These are phyloP conservation scores for Rhodotorula glutinis DNA, from an alignment of 1,284 basidiomycete genomes.

Conservation along the genomic window DNA sequence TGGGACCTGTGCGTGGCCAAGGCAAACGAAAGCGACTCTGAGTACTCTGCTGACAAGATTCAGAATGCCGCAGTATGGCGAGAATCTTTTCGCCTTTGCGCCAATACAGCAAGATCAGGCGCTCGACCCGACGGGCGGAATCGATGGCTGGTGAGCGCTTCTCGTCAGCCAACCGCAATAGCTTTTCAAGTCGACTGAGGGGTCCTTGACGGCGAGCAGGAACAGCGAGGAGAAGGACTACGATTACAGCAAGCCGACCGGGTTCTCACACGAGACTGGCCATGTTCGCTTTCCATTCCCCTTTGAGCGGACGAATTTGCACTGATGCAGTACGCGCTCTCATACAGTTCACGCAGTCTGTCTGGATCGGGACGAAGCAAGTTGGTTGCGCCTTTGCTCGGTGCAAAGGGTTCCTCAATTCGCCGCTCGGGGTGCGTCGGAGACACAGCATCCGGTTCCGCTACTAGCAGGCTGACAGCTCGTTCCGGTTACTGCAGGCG, in stretches of 20 bases:
- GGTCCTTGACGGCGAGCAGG: neutral
- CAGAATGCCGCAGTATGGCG: slow-evolving; percentile 14
- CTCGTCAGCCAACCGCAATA: too few species aligned
- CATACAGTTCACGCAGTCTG: slow-evolving; percentile 1
- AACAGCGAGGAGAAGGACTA: slow-evolving; percentile 23
- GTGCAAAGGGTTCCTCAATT: slow-evolving; percentile 5
- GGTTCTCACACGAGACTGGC: slow-evolving; percentile 22
- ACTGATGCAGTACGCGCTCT: too few species aligned
- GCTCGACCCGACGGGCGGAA: neutral
- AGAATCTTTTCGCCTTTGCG: slow-evolving; percentile 14
- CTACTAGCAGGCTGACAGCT: too few species aligned
- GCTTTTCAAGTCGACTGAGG: neutral
- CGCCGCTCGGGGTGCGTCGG: neutral
- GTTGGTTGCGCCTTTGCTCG: slow-evolving; percentile 13
- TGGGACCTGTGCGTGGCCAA: neutral
- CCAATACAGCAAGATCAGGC: neutral
- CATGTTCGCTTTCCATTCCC: neutral
- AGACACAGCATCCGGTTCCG: too few species aligned
- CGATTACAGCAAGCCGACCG: slow-evolving; percentile 19
- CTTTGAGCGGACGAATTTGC: too few species aligned
- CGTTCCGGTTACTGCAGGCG: too few species aligned
- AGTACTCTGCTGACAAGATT: neutral
- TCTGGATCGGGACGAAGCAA: slow-evolving; percentile 13
- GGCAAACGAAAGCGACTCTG: too few species aligned
- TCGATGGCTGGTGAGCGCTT: slow-evolving; percentile 11